These are phyloP conservation scores for Arabidopsis hybrid DNA, from an alignment of 441 rosid genomes.

Conservation along the genomic window DNA sequence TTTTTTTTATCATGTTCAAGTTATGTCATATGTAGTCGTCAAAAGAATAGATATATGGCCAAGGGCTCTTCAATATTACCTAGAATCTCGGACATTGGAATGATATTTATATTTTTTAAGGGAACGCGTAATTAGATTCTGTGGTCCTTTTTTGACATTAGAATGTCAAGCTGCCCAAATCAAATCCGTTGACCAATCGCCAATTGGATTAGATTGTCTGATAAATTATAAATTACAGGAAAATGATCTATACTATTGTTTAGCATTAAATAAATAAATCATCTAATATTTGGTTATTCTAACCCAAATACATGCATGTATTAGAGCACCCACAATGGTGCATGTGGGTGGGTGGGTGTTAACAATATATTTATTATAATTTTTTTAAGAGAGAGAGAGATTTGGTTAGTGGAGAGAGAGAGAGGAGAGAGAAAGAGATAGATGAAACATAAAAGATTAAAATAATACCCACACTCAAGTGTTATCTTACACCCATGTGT, in stretches of 20 bases:
- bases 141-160: slow-evolving; percentile 25
- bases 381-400: too few species aligned
- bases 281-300: background rate
- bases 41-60: background rate
- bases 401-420: too few species aligned
- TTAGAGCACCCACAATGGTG: too few species aligned
- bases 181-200: slow-evolving; percentile 1
- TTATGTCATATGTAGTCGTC: background rate
- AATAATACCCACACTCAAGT: too few species aligned
- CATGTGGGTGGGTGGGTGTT: too few species aligned
- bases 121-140: slow-evolving; percentile 24
- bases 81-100: slow-evolving; percentile 26
- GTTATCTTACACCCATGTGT: too few species aligned
- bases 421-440: too few species aligned
- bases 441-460: too few species aligned
- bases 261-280: too few species aligned
- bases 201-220: background rate
- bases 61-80: slow-evolving; percentile 13
- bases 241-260: background rate
- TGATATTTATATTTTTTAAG: slow-evolving; percentile 4
- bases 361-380: too few species aligned
- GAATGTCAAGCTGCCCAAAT: slow-evolving; percentile 7
- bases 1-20: background rate
- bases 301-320: background rate
- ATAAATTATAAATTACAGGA: background rate